These are phyloP conservation scores for Fusarium nisikadoi DNA, from an alignment of 2,329 filamentous ascomycete genomes.

Conservation along the genomic window DNA sequence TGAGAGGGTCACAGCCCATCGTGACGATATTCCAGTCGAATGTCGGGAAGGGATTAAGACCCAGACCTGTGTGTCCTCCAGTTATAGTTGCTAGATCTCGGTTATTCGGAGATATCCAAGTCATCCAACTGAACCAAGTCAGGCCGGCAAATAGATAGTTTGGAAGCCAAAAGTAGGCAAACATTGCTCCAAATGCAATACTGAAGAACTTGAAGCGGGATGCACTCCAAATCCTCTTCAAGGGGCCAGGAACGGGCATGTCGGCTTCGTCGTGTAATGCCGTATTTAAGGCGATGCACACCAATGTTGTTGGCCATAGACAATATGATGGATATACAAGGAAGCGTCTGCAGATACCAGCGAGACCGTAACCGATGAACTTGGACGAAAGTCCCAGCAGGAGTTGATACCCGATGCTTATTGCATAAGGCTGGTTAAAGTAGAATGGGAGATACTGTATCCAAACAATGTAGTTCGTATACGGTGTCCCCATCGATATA, in stretches of 20 bases:
- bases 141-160: slow-evolving; percentile 61
- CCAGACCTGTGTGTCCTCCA: slow-evolving; percentile 52
- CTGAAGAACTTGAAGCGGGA: slow-evolving; percentile 61
- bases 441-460: slow-evolving; percentile 59
- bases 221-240: slow-evolving; percentile 52
- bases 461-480: slow-evolving; percentile 63
- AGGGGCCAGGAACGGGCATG: slow-evolving; percentile 38
- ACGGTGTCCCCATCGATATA: slow-evolving; percentile 60
- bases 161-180: slow-evolving; percentile 65
- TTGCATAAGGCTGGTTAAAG: slow-evolving; percentile 62
- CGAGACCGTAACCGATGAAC: slow-evolving; percentile 66
- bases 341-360: slow-evolving; percentile 61
- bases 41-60: slow-evolving; percentile 54
- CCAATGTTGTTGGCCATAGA: slow-evolving; percentile 64
- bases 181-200: slow-evolving; percentile 57
- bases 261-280: slow-evolving; percentile 59
- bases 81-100: slow-evolving; percentile 51
- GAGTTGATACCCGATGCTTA: slow-evolving; percentile 61
- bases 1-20: slow-evolving; percentile 49
- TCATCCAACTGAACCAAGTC: slow-evolving; percentile 62
- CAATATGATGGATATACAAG: slow-evolving; percentile 63
- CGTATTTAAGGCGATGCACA: slow-evolving; percentile 61
- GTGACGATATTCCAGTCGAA: slow-evolving; percentile 57
- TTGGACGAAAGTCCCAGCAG: slow-evolving; percentile 62
- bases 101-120: slow-evolving; percentile 62